Evolutionary conservation across 2,329 filamentous ascomycete genomes (phyloP), one percentile per base, ranked within the genome.

Genomic region (Claviceps sp.): DNA sequence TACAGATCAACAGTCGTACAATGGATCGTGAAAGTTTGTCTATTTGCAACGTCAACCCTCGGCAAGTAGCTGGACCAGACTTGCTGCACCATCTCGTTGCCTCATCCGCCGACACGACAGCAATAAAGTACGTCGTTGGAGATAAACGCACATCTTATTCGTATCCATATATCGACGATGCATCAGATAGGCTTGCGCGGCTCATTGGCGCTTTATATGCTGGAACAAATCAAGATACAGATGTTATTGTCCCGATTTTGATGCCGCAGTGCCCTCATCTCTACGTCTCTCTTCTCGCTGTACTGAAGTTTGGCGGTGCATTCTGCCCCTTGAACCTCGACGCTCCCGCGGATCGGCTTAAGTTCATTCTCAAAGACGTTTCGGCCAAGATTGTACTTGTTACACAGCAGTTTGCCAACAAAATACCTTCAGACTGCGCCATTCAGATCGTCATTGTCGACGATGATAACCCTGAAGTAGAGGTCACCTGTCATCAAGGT

Each of bases 321-420:
- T 95, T 95, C 60, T 95, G 89, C 58, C 89, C 90, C 0, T 70
- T 96, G 52, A 85, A 85, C 55, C 74, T 87, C 48, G 89, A 95
- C 65, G 79, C 84, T 0, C 90, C 90, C 0, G 65, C 73, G 4
- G 88, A 95, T 50, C 77, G 90, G 48, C 74, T 95, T 44, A 78
- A 75, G 49, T 95, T 95, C 63, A 90, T 95, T 48, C 67, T 90
- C 16, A 65, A 78, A n/a, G 89, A 96, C 71, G 78, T 94, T 41
- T 72, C 74, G 11, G 87, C 89, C 6, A 70, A 68, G 7, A 63
- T 94, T 0, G 69, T 94, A 30, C 67, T 95, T 44, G 87, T 84
- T 0, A 81, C 76, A 0, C 61, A 69, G 16, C 69, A 72, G 4
- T 68, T 81, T 49, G 67, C 60, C 20, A 62, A 63, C 14, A 70